Conservation (phyloP, 768 basidiomycete genomes). For the Pholiota molesta region DNA sequence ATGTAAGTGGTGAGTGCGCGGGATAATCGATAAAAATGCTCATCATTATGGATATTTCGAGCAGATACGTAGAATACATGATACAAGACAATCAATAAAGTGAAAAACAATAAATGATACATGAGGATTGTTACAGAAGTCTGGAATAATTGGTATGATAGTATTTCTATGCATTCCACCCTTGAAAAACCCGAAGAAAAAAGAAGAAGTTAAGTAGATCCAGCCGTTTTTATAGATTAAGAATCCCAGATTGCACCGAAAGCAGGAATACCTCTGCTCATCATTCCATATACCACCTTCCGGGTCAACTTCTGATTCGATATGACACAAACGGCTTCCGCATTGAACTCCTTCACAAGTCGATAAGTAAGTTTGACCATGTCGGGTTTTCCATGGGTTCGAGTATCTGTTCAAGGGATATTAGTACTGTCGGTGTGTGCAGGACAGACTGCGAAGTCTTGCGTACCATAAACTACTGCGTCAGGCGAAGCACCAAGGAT, state of each 20-base stretch:
- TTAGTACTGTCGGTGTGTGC: not conserved
- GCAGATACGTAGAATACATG: not conserved
- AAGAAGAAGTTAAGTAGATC: not conserved
- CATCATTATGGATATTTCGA: not conserved
- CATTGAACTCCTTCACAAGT: conserved; percentile 49
- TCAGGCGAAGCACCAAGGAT: conserved; percentile 57
- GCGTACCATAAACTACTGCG: conserved; percentile 58
- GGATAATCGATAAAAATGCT: no score
- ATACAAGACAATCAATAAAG: not conserved
- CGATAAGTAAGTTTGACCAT: conserved; percentile 51
- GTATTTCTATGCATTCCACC: not conserved
- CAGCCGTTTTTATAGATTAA: conserved; percentile 22
- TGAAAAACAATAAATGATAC: not conserved
- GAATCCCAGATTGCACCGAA: conserved; percentile 68
- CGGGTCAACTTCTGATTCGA: conserved; percentile 60
- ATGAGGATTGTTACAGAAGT: not conserved
- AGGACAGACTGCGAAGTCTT: not conserved
- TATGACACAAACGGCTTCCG: conserved; percentile 59
- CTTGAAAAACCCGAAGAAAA: not conserved
- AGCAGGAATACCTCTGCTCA: conserved; percentile 61
- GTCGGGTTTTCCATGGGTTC: conserved; percentile 48
- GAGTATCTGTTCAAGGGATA: conserved; percentile 36
- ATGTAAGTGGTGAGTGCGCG: no score
- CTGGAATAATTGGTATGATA: not conserved
- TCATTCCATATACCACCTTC: conserved; percentile 63